A percentile compares a stretch with the other conserved stretches of the same genome.
phyloP scores from a whole-genome alignment of 2,329 filamentous ascomycete species.

The Pseudogymnoascus sp. region DNA sequence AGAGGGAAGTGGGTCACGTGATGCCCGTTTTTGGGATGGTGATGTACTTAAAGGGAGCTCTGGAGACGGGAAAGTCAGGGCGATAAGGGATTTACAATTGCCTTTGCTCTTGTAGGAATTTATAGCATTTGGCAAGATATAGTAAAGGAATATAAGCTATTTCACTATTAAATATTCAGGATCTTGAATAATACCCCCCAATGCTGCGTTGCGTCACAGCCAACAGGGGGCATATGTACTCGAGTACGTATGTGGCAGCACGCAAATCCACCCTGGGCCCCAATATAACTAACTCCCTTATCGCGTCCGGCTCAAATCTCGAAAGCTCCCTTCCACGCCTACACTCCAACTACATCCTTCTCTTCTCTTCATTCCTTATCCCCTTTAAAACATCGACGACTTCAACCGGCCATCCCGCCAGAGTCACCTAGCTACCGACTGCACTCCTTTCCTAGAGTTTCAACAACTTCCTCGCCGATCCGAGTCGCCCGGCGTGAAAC shows the following conservation, averaged over 20 bases:
- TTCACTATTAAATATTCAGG: not conserved
- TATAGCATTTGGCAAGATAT: not conserved
- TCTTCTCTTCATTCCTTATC: slow-evolving; percentile 1
- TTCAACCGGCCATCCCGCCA: not conserved
- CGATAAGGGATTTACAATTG: not conserved
- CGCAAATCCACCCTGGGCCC: not conserved
- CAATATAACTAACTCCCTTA: slow-evolving; percentile 7
- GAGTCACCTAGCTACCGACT: not conserved
- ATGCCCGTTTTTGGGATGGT: not conserved
- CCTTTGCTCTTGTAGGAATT: not conserved
- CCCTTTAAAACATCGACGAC: not conserved
- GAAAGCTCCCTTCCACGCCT: not conserved
- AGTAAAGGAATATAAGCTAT: not conserved
- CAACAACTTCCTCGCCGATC: not conserved
- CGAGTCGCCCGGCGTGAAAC: slow-evolving; percentile 1
- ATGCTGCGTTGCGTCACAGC: not conserved
- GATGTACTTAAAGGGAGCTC: not conserved
- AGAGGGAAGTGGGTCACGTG: not conserved
- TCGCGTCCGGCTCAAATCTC: not conserved
- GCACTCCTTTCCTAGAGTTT: not conserved
- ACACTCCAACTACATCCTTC: not conserved
- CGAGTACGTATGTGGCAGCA: slow-evolving; percentile 1
- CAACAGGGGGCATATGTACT: not conserved
- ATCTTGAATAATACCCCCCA: not conserved
- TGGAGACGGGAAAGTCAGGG: not conserved